Conservation (phyloP, 2,329 filamentous ascomycete genomes). For the Monilinia vaccinii-corymbosi region DNA sequence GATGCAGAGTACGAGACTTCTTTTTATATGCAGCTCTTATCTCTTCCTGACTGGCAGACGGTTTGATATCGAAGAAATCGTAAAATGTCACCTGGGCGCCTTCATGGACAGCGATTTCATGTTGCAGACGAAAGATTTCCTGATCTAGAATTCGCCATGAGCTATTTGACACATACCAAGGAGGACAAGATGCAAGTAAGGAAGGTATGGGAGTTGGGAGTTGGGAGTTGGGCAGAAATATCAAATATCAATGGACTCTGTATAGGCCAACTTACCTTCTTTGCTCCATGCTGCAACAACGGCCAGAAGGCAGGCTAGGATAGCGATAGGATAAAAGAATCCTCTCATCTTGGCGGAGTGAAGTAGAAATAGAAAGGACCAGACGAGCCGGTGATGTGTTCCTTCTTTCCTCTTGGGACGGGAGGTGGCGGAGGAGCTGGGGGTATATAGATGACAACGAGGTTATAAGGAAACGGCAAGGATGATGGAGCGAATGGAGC, state of each 20-base stretch:
- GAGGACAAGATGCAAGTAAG: not conserved
- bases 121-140: slow-evolving; percentile 92
- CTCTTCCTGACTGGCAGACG: slow-evolving; percentile 70
- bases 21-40: slow-evolving; percentile 93
- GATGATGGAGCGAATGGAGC: not conserved
- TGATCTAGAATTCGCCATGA: slow-evolving; percentile 54
- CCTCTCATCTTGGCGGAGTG: slow-evolving; percentile 26
- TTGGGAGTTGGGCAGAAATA: slow-evolving; percentile 7
- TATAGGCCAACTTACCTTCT: slow-evolving; percentile 26
- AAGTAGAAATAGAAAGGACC: not conserved
- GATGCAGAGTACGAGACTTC: slow-evolving; percentile 74
- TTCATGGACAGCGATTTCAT: slow-evolving; percentile 71
- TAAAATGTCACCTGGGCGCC: slow-evolving; percentile 83
- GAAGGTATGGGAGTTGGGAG: not conserved
- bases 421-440: not conserved
- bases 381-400: not conserved
- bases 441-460: slow-evolving; percentile 2
- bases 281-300: slow-evolving; percentile 31
- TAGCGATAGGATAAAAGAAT: slow-evolving; percentile 23
- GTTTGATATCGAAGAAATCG: slow-evolving; percentile 73
- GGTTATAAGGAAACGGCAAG: not conserved
- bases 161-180: slow-evolving; percentile 12
- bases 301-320: slow-evolving; percentile 25
- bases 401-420: not conserved
- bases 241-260: not conserved